Conservation (phyloP, 257 asterid genomes). For the Nicotiana obtusifolia region DNA sequence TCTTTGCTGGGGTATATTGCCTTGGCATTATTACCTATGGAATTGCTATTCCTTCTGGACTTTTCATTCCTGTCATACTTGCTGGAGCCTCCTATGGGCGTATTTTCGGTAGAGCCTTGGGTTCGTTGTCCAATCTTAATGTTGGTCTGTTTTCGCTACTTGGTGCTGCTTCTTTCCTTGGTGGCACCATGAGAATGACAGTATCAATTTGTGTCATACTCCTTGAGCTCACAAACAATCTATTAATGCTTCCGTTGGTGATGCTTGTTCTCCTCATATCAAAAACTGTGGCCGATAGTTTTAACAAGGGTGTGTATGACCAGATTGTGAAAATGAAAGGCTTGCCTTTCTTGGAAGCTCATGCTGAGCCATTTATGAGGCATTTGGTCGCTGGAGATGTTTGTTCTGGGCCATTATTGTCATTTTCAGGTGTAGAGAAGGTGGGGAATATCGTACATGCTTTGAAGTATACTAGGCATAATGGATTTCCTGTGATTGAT, state of each 20-base stretch:
- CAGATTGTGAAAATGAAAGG: constrained; percentile 95
- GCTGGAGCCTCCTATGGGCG: constrained; percentile 99
- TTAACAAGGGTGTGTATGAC: constrained; percentile 85
- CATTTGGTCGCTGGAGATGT: constrained; percentile 79
- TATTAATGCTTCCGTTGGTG: constrained; percentile 81
- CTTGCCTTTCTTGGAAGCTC: constrained; percentile 88
- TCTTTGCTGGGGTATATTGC: constrained; percentile 51
- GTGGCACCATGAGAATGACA: constrained; percentile 99
- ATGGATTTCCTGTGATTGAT: constrained; percentile 87
- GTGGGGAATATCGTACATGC: constrained; percentile 71
- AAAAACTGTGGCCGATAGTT: constrained; percentile 83
- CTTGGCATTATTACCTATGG: constrained; percentile 90
- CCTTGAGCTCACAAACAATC: constrained; percentile 77
- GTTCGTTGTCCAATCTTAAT: constrained; percentile 56
- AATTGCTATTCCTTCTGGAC: constrained; percentile 94
- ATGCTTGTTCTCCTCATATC: constrained; percentile 96
- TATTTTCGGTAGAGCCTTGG: constrained; percentile 59
- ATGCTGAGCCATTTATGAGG: constrained; percentile 91
- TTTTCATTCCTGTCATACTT: constrained; percentile 94
- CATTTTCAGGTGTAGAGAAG: constrained; percentile 70
- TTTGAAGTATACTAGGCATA: constrained; percentile 54
- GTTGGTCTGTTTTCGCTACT: constrained; percentile 77
- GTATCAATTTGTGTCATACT: constrained; percentile 92
- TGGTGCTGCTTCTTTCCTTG: constrained; percentile 97
- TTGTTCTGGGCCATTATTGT: constrained; percentile 80